Evolutionary conservation across 2,329 filamentous ascomycete genomes (phyloP).

Genomic region (Hortaea sp.): DNA sequence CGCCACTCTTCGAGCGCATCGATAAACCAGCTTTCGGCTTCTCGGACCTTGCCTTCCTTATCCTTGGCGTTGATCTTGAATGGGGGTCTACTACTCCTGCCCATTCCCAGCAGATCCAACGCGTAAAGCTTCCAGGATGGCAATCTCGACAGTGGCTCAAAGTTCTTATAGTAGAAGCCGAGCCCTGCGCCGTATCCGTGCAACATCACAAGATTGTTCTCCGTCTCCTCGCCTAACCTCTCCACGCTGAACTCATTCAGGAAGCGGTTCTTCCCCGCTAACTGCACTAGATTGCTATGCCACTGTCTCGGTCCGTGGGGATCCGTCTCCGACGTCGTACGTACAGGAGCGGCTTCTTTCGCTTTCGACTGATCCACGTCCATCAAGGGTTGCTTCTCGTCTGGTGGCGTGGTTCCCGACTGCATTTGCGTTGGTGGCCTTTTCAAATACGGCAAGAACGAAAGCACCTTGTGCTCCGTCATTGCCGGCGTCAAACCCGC

Average conservation of each 20-base stretch:
- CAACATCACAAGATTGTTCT: constrained; percentile 87
- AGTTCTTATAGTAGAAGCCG: constrained; percentile 98
- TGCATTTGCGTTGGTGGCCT: constrained; percentile 59
- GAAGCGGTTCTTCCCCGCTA: constrained; percentile 76
- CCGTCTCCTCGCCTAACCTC: constrained; percentile 63
- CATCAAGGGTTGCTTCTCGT: constrained; percentile 31
- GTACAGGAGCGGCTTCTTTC: constrained; percentile 31
- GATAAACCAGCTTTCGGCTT: constrained; percentile 92
- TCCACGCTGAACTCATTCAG: constrained; percentile 92
- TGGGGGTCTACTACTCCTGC: constrained; percentile 69
- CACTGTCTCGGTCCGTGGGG: constrained; percentile 79
- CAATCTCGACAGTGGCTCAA: constrained; percentile 70
- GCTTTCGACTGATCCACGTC: constrained; percentile 21
- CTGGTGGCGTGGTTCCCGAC: constrained; percentile 45
- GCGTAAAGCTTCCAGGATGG: constrained; percentile 84
- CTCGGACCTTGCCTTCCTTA: constrained; percentile 65
- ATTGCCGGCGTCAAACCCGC: constrained; percentile 67
- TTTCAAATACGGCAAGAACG: constrained; percentile 71
- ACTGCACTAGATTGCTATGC: constrained; percentile 72
- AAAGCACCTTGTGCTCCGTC: constrained; percentile 82
- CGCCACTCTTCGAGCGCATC: constrained; percentile 96
- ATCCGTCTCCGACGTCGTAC: constrained; percentile 47
- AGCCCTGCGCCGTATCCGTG: constrained; percentile 95
- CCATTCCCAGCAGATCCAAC: constrained; percentile 92
- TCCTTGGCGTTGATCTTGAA: constrained; percentile 82